These are phyloP conservation scores for Diaporthe sp. DNA, from an alignment of 2,329 filamentous ascomycete species.

Conservation along the genomic window DNA sequence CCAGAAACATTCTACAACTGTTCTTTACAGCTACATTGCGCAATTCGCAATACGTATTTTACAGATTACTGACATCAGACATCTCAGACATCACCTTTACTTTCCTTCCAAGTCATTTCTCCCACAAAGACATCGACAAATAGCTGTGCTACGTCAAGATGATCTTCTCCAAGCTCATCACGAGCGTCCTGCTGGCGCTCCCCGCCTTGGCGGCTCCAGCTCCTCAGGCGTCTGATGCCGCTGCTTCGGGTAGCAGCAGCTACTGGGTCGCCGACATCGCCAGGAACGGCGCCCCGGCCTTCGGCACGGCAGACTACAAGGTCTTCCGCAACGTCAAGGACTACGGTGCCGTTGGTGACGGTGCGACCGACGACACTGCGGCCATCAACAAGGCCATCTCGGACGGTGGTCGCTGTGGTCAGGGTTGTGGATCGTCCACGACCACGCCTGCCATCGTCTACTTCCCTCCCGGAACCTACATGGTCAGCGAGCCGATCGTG, in stretches of 20 bases:
- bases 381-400: constrained; percentile 90
- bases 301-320: constrained; percentile 72
- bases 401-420: constrained; percentile 83
- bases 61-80: constrained; percentile 1
- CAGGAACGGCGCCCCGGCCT: constrained; percentile 78
- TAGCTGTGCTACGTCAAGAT: constrained; percentile 43
- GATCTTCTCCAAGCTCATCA: constrained; percentile 41
- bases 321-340: constrained; percentile 84
- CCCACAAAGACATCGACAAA: constrained; percentile 34
- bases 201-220: constrained; percentile 41
- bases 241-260: constrained; percentile 44
- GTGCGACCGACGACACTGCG: constrained; percentile 83
- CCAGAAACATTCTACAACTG: too few species aligned
- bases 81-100: constrained; percentile 2
- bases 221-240: constrained; percentile 21
- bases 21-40: not conserved
- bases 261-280: constrained; percentile 83
- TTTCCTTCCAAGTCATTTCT: constrained; percentile 19
- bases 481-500: constrained; percentile 83
- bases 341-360: constrained; percentile 79
- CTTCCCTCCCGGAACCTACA: constrained; percentile 90
- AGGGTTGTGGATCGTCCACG: constrained; percentile 86
- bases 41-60: too few species aligned
- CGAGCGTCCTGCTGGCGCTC: constrained; percentile 41
- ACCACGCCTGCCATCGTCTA: constrained; percentile 89